A percentile compares a stretch with the other conserved stretches of the same genome.
Evolutionary conservation across 2,329 filamentous ascomycete genomes (phyloP).

Genomic region (Achaetomium macrosporum): DNA sequence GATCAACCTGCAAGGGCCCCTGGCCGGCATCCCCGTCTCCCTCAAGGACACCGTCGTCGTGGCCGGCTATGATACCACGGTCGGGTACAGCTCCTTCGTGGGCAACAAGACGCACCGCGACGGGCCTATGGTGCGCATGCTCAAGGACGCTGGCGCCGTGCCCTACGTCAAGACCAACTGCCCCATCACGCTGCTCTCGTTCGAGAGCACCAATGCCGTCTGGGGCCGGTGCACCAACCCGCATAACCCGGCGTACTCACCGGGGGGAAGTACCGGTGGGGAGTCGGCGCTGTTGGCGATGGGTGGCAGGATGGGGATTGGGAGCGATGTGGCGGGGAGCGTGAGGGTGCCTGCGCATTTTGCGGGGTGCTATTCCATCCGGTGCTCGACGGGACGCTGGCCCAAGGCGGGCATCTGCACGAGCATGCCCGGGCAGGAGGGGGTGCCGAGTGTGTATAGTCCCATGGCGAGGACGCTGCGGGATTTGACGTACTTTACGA

Average conservation of each 20-base stretch:
- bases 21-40: conserved; percentile 82
- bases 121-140: conserved; percentile 64
- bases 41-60: conserved; percentile 78
- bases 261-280: conserved; percentile 83
- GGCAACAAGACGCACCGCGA: conserved; percentile 62
- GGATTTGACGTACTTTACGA: conserved; percentile 80
- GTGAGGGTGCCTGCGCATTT: conserved; percentile 85
- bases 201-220: conserved; percentile 70
- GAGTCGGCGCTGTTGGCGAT: conserved; percentile 78
- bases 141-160: conserved; percentile 83
- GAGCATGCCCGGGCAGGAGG: conserved; percentile 89
- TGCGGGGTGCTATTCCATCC: conserved; percentile 79
- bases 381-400: conserved; percentile 86
- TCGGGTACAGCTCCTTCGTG: conserved; percentile 71
- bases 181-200: conserved; percentile 79
- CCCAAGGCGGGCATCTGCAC: conserved; percentile 78
- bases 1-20: conserved; percentile 69
- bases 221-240: conserved; percentile 83
- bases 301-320: conserved; percentile 80
- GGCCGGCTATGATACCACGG: conserved; percentile 73
- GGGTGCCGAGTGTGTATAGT: conserved; percentile 80
- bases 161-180: conserved; percentile 92
- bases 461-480: conserved; percentile 84
- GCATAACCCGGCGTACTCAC: conserved; percentile 76
- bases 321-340: conserved; percentile 85